Percentiles rank a stretch among this genome's conserved stretches.
Conservation (phyloP, 148 eudicot genomes). For the Pharnaceum exiguum region DNA sequence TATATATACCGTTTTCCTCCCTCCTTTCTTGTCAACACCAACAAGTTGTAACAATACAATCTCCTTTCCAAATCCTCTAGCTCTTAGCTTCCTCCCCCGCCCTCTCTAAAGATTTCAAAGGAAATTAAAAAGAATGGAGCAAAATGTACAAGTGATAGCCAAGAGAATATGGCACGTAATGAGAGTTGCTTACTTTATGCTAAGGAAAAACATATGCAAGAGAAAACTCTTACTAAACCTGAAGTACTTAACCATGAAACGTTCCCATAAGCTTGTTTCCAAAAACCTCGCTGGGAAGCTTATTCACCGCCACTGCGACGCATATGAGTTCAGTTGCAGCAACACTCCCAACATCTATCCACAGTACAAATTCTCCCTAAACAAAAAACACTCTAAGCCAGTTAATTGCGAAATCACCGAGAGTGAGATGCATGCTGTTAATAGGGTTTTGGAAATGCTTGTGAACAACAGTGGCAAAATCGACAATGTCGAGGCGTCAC, state of each 20-base stretch:
- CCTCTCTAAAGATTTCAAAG: neutral
- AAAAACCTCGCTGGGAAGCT: constrained; percentile 25
- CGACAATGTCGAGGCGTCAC: constrained; percentile 9
- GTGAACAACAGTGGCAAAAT: constrained; percentile 2
- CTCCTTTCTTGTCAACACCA: constrained; percentile 3
- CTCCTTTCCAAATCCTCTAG: neutral
- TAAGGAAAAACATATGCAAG: constrained; percentile 57
- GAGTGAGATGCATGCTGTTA: constrained; percentile 18
- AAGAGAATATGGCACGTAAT: constrained; percentile 49
- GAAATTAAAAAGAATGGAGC: constrained; percentile 39
- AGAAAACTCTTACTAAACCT: constrained; percentile 48
- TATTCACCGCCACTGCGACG: constrained; percentile 37
- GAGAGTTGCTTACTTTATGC: constrained; percentile 43
- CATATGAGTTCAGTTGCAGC: constrained; percentile 90
- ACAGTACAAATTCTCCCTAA: constrained; percentile 1
- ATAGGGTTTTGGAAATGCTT: constrained; percentile 42
- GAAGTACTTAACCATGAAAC: constrained; percentile 47
- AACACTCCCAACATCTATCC: constrained; percentile 43
- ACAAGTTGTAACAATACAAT: neutral
- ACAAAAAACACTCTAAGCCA: neutral
- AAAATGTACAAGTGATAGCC: constrained; percentile 40
- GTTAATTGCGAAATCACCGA: neutral
- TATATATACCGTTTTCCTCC: constrained; percentile 12
- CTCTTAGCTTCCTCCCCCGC: neutral
- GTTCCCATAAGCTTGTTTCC: constrained; percentile 53